These are phyloP conservation scores for Boletus sp. DNA, from an alignment of 768 basidiomycete species.

Conservation along the genomic window DNA sequence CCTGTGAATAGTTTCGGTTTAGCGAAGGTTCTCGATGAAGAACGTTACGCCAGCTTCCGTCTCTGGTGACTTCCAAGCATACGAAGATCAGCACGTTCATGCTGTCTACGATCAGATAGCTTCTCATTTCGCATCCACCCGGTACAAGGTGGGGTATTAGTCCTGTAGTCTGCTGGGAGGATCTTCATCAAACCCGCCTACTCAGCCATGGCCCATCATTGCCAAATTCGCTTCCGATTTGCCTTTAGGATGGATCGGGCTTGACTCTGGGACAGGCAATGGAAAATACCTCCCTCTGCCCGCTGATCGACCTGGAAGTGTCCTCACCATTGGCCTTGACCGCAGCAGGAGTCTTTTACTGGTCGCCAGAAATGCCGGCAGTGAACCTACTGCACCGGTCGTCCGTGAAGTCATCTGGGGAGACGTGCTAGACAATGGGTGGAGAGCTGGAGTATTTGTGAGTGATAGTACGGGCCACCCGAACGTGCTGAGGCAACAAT, in stretches of 20 bases:
- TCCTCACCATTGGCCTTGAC: conserved; percentile 83
- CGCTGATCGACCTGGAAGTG: conserved; percentile 50
- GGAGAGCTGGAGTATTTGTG: conserved; percentile 82
- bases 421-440: conserved; percentile 68
- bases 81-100: conserved; percentile 79
- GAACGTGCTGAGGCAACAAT: conserved; percentile 1
- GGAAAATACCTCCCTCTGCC: conserved; percentile 93
- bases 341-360: conserved; percentile 74
- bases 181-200: background rate
- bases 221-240: conserved; percentile 67
- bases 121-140: conserved; percentile 80
- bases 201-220: conserved; percentile 88
- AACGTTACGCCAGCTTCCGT: conserved; percentile 40
- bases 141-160: conserved; percentile 64
- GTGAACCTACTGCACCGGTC: conserved; percentile 18
- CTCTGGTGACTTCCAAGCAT: conserved; percentile 48
- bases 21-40: conserved; percentile 13
- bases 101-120: conserved; percentile 83
- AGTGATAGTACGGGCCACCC: conserved; percentile 24
- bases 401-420: conserved; percentile 75
- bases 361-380: conserved; percentile 67
- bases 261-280: conserved; percentile 96
- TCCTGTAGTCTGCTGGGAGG: background rate
- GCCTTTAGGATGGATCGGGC: conserved; percentile 75
- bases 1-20: background rate